Evolutionary conservation across 495 filamentous ascomycete species (phyloP).

Genomic region (Tuber aestivum): DNA sequence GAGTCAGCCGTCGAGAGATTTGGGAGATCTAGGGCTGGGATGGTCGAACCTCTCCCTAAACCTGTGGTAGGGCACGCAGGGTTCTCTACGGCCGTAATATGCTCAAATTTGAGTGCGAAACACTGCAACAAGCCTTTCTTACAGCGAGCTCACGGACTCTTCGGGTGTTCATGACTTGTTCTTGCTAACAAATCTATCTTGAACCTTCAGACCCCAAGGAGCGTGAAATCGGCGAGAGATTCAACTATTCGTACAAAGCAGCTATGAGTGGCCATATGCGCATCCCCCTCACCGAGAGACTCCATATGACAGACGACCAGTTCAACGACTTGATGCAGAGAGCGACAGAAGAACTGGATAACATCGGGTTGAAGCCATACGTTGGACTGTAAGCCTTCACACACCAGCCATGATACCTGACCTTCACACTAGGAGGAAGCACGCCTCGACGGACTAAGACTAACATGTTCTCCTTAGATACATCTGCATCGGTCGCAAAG

Average conservation of each 20-base stretch:
- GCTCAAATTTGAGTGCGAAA: conserved; percentile 26
- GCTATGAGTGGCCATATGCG: conserved; percentile 19
- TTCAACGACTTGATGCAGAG: conserved; percentile 61
- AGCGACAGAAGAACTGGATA: conserved; percentile 61
- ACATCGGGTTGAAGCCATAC: conserved; percentile 56
- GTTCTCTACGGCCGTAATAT: conserved; percentile 20
- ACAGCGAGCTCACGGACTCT: neutral
- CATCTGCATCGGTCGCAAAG: conserved; percentile 53
- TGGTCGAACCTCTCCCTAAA: neutral
- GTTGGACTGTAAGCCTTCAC: conserved; percentile 30
- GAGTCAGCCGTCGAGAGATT: neutral
- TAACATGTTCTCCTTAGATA: conserved; percentile 46
- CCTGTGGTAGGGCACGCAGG: neutral
- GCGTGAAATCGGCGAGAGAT: conserved; percentile 33
- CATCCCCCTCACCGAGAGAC: conserved; percentile 48
- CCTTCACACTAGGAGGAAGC: conserved; percentile 13
- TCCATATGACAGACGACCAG: conserved; percentile 58
- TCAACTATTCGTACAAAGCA: conserved; percentile 17
- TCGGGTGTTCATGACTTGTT: neutral
- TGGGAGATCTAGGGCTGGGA: neutral
- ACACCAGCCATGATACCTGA: conserved; percentile 5
- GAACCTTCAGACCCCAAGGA: conserved; percentile 17
- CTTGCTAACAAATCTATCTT: conserved; percentile 16
- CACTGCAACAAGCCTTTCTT: neutral
- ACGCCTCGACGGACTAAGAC: conserved; percentile 13